Evolutionary conservation across 1,284 basidiomycete genomes (phyloP), one percentile per base, ranked within the genome.

Genomic region (Schizophyllum commune): DNA sequence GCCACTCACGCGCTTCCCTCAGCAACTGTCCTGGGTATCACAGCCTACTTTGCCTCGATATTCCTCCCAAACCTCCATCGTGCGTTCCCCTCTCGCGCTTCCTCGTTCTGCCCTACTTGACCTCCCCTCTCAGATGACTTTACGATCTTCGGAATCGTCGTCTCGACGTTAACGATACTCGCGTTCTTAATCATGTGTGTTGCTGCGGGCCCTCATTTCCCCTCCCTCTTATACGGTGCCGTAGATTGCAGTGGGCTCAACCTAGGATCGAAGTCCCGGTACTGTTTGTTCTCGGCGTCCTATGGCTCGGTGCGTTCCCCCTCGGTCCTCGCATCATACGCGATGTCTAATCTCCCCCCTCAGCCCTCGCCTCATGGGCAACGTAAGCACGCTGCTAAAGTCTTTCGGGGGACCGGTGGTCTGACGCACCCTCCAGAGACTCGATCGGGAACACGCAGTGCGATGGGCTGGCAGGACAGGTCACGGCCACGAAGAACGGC

Each of bases 341-440:
- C 61, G 39, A 3, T 47, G 39, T 47, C 39, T 47, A 47, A 47
- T 47, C 39, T 64, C 60, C 32, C 47, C 6, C 57, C 47, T 60
- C 57, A 91, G 89, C 85, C 32, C 82, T 88, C 82, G 89, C 79
- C 32, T 82, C 89, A 22, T 91, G 89, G 88, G 75, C 86, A 32
- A 79, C 80, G 88, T 91, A 72, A 71, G 86, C 70, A 13, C 32
- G 55, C 55, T 39, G 19, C 9, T 21, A 11, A 57, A 53, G 27
- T 32, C 20, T 60, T 47, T 5, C 53, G 58, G 32, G 21, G 58
- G 33, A 57, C 32, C 34, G 15, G 34, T 56, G 15, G 34, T 56
- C 64, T 56, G 58, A 65, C 58, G 17, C 59, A 34, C 61, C n/a
- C 53, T 52, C 56, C 62, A 91, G 89, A 54, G 89, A 92, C 71